Base-by-base conservation (phyloP, 306 rosid genomes). In the Quillaja saponaria region DNA sequence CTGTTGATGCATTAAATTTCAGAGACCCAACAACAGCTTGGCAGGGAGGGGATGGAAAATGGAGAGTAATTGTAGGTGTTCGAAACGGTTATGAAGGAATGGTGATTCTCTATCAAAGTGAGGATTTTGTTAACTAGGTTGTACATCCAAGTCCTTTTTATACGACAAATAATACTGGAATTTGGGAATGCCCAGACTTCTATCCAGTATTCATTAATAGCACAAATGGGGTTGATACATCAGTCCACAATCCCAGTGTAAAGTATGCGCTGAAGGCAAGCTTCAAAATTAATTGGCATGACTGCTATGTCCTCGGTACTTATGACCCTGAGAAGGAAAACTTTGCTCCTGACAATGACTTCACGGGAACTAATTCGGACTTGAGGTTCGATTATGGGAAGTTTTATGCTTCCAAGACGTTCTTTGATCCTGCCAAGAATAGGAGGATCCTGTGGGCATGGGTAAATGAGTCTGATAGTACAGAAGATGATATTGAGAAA, bases 21-120 rank as follows among this genome's bases (percentile, higher is more conserved):
- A 71, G 89, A 64, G 89, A 83, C 62, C 89, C 89, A 5, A 74
- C 85, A 13, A 83, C 84, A 52, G 85, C 81, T 56, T 83, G 89
- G 89, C 51, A 67, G 7, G 83, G 84, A 39, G 37, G 52, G 4
- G 81, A 80, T 52, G 58, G 70, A 28, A 48, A 65, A 44, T 80
- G 83, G 84, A 75, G 85, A 10, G 71, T 74, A 6, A 10, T 83
- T 4, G 15, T 83, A 17, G 89, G 89, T 33, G 73, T 71, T 48
- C 39, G 42, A 67, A 77, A 73, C 10, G 79, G 70, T 33, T 57
- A 71, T 55, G 46, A 37, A 13, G 89, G 84, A 71, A 63, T 74
- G 46, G 76, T 50, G 10, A 69, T 75, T 68, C 58, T 83, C 10
- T 69, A 42, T n/a, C 57, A 9, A 15, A 83, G 83, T 63, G 73